These are phyloP conservation scores for Gaertneriomyces sp. DNA, from an alignment of 192 early-diverging fungal species.

Conservation along the genomic window DNA sequence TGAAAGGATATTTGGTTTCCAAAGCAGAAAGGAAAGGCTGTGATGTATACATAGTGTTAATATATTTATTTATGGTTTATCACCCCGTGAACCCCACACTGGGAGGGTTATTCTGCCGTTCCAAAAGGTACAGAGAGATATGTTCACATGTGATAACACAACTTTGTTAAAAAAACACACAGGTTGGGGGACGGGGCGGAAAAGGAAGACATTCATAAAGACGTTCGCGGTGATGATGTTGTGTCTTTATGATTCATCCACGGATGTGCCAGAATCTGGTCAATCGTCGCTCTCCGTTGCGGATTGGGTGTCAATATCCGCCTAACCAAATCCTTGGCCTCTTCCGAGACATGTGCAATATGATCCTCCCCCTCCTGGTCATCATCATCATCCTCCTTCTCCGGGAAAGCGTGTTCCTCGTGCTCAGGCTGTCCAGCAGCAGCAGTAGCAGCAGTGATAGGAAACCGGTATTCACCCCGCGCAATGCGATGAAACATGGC, in stretches of 20 bases:
- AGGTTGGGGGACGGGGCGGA: too few relatives aligned
- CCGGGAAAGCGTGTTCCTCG: not conserved
- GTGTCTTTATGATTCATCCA: conserved; percentile 7
- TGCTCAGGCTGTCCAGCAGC: too few relatives aligned
- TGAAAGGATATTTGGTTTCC: too few relatives aligned
- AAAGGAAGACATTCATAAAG: not conserved
- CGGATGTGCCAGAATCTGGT: conserved; percentile 14
- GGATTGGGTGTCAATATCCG: conserved; percentile 24
- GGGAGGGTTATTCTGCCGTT: too few relatives aligned
- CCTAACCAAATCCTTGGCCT: conserved; percentile 20
- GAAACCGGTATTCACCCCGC: conserved; percentile 60
- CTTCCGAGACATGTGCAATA: not conserved
- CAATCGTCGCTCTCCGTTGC: conserved; percentile 5
- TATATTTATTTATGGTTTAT: too few relatives aligned
- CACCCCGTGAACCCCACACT: too few relatives aligned
- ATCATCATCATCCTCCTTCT: not conserved
- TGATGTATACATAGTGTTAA: too few relatives aligned
- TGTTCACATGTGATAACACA: too few relatives aligned
- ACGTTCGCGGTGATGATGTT: too few relatives aligned
- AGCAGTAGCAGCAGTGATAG: conserved; percentile 1
- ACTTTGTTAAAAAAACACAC: too few relatives aligned
- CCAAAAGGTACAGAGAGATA: too few relatives aligned
- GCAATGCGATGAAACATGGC: conserved; percentile 62
- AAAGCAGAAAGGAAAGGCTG: too few relatives aligned
- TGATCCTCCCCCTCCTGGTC: not conserved